Evolutionary conservation across 495 filamentous ascomycete genomes (phyloP).

Genomic region (Penicillium maclennaniae): DNA sequence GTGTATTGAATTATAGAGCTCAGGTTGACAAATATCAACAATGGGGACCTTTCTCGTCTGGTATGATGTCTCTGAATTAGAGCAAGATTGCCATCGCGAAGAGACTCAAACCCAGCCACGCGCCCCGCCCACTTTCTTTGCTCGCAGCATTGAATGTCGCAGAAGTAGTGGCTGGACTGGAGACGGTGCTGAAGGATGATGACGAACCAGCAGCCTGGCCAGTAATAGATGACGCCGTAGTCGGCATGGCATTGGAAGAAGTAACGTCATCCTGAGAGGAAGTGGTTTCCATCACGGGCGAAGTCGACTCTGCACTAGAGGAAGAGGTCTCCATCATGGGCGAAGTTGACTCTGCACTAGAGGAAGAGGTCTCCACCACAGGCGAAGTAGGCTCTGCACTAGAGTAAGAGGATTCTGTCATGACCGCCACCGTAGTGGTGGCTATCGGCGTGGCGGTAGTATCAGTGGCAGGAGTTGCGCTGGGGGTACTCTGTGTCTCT

Average conservation of each 20-base stretch:
- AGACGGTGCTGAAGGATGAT: not conserved
- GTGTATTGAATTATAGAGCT: no score
- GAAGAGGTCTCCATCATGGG: not conserved
- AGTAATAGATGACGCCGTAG: conserved; percentile 1
- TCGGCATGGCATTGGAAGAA: not conserved
- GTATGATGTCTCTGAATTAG: not conserved
- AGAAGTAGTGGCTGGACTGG: conserved; percentile 7
- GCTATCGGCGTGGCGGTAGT: not conserved
- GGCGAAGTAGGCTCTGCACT: not conserved
- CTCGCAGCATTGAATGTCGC: conserved; percentile 1
- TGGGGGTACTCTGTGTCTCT: not conserved
- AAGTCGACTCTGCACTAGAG: not conserved
- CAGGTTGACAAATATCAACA: no score
- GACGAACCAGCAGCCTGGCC: not conserved
- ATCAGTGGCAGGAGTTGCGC: not conserved
- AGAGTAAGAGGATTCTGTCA: not conserved
- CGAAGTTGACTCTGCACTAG: not conserved
- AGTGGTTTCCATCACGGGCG: no score
- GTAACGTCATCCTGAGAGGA: not conserved
- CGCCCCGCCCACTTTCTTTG: not conserved
- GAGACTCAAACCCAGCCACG: conserved; percentile 1
- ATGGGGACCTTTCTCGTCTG: no score
- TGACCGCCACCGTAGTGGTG: not conserved
- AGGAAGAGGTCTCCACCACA: not conserved
- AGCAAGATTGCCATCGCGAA: conserved; percentile 2